Conservation (phyloP, 164 flowering plant genomes). For the Akebia trifoliata region DNA sequence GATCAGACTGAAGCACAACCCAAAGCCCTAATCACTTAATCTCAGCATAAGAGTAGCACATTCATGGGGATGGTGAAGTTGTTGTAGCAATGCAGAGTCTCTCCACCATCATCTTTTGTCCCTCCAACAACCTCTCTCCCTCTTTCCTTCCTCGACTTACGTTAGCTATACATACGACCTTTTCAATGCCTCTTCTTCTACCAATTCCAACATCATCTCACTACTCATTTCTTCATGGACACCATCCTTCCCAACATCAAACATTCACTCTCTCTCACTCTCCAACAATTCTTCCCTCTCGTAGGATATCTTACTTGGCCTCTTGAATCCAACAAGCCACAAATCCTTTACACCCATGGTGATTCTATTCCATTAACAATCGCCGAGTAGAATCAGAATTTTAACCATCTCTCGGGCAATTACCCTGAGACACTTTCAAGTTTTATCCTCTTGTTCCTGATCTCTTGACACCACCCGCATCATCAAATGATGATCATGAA, state of each 20-base stretch:
- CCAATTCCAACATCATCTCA: slow-evolving; percentile 19
- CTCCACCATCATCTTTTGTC: slow-evolving; percentile 8
- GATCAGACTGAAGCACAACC: too few relatives aligned
- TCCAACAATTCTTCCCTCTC: slow-evolving; percentile 36
- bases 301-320: slow-evolving; percentile 27
- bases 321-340: slow-evolving; percentile 19
- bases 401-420: background rate
- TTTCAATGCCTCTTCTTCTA: slow-evolving; percentile 35
- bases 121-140: slow-evolving; percentile 17
- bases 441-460: slow-evolving; percentile 15
- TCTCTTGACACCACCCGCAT: background rate
- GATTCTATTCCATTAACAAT: slow-evolving; percentile 29
- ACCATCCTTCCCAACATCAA: slow-evolving; percentile 29
- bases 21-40: too few relatives aligned
- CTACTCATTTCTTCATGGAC: slow-evolving; percentile 25
- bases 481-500: background rate
- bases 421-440: background rate
- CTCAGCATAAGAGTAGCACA: too few relatives aligned
- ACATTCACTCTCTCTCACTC: slow-evolving; percentile 38
- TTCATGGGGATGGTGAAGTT: too few relatives aligned
- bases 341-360: slow-evolving; percentile 24
- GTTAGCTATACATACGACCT: slow-evolving; percentile 15
- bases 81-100: background rate
- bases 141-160: slow-evolving; percentile 24
- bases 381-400: slow-evolving; percentile 13